Conservation (phyloP, 2,329 filamentous ascomycete species). For the Stachybotrys chartarum region DNA sequence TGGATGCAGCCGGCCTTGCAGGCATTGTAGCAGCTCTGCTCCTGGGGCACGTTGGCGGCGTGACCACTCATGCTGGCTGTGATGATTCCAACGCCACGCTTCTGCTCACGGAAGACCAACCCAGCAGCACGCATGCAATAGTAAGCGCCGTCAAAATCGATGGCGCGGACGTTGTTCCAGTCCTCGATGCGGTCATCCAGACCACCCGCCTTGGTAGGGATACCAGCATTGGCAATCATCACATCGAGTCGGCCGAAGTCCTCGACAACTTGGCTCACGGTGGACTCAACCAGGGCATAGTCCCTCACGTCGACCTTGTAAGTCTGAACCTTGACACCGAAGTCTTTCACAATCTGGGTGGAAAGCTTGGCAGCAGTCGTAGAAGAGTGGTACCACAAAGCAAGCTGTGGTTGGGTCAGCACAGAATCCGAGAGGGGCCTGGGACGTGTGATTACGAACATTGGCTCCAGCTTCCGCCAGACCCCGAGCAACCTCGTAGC, state of each 20-base stretch:
- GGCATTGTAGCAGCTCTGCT: conserved; percentile 48
- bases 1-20: conserved; percentile 48
- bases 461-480: conserved; percentile 36
- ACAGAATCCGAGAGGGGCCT: conserved; percentile 22
- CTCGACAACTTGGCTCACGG: conserved; percentile 24
- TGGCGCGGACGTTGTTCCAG: conserved; percentile 41
- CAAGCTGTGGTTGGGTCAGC: conserved; percentile 22
- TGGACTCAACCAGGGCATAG: conserved; percentile 21
- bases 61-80: conserved; percentile 39
- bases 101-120: conserved; percentile 23
- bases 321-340: neutral
- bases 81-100: conserved; percentile 25
- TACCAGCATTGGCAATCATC: conserved; percentile 36
- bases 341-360: neutral
- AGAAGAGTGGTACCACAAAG: neutral
- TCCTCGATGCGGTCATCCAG: conserved; percentile 45
- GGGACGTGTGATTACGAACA: conserved; percentile 26
- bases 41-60: conserved; percentile 41
- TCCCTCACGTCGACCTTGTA: conserved; percentile 33
- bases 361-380: neutral
- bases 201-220: conserved; percentile 23
- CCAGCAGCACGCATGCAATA: conserved; percentile 16
- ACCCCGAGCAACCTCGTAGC: conserved; percentile 33
- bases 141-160: conserved; percentile 35
- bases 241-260: conserved; percentile 32